Percentiles rank a stretch among this genome's conserved stretches.
Conservation (phyloP, 2,329 filamentous ascomycete genomes). For the Colletotrichum tamarilloi region DNA sequence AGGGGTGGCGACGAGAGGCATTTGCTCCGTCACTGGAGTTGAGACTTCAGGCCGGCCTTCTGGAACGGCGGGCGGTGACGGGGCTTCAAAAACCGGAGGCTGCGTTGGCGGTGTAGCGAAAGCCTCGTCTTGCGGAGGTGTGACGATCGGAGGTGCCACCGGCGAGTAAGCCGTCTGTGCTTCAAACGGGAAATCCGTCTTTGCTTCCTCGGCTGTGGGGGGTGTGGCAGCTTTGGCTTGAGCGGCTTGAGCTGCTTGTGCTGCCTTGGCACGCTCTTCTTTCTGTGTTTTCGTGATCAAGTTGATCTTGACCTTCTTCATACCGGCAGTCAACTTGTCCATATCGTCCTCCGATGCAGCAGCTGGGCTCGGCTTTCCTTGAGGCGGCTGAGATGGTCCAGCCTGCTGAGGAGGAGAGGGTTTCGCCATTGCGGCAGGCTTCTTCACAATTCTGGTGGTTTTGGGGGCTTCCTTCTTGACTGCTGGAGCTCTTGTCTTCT, state of each 20-base stretch:
- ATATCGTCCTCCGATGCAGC: slow-evolving; percentile 52
- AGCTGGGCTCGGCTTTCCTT: slow-evolving; percentile 1
- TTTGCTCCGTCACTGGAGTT: slow-evolving; percentile 18
- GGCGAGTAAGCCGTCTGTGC: not conserved
- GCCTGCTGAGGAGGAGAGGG: slow-evolving; percentile 6
- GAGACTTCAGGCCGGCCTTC: slow-evolving; percentile 6
- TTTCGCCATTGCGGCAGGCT: slow-evolving; percentile 39
- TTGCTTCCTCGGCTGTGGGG: slow-evolving; percentile 27
- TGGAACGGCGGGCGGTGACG: slow-evolving; percentile 5
- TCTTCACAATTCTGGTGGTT: slow-evolving; percentile 50
- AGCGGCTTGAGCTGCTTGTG: slow-evolving; percentile 37
- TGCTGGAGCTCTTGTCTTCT: slow-evolving; percentile 67
- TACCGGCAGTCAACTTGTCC: slow-evolving; percentile 65
- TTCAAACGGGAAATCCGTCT: not conserved
- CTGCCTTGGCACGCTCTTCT: slow-evolving; percentile 59
- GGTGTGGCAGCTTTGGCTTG: slow-evolving; percentile 39
- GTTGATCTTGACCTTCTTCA: slow-evolving; percentile 74
- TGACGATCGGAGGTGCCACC: slow-evolving; percentile 11
- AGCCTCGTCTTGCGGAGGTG: slow-evolving; percentile 19
- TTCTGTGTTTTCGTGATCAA: slow-evolving; percentile 68
- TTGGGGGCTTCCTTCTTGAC: slow-evolving; percentile 55
- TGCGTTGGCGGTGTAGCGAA: slow-evolving; percentile 10
- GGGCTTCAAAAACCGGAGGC: not conserved
- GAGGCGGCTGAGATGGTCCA: slow-evolving; percentile 9
- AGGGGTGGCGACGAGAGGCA: slow-evolving; percentile 26